Percentiles rank a stretch among this genome's conserved stretches.
phyloP scores from a whole-genome alignment of 1,139 yeast species.

The Zygotorulaspora mrakii region DNA sequence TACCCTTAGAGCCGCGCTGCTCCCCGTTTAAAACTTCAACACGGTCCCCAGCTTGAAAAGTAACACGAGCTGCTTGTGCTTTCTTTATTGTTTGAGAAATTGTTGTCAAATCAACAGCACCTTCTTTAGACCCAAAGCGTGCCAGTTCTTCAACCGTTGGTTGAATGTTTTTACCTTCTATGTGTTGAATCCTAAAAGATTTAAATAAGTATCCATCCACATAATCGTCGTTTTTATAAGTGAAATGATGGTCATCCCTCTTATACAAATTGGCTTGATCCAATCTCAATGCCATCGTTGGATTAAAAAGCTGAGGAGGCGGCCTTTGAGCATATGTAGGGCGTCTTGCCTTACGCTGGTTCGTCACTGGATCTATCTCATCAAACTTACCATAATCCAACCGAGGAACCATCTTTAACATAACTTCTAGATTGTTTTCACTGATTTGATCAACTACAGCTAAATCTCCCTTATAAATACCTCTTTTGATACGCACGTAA shows the following conservation, averaged over 20 bases:
- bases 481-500: slow-evolving; percentile 84
- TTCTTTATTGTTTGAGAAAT: slow-evolving; percentile 80
- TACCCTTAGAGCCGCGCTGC: slow-evolving; percentile 85
- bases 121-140: slow-evolving; percentile 65
- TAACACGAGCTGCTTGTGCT: slow-evolving; percentile 50
- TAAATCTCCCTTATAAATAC: slow-evolving; percentile 87
- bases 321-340: slow-evolving; percentile 63
- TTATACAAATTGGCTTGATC: slow-evolving; percentile 59
- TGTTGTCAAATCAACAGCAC: slow-evolving; percentile 78
- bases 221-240: slow-evolving; percentile 84
- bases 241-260: slow-evolving; percentile 69
- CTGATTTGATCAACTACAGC: slow-evolving; percentile 91
- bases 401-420: slow-evolving; percentile 88
- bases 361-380: slow-evolving; percentile 50
- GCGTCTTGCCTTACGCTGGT: slow-evolving; percentile 48
- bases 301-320: slow-evolving; percentile 78
- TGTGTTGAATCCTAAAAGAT: slow-evolving; percentile 76
- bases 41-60: slow-evolving; percentile 89
- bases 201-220: slow-evolving; percentile 82
- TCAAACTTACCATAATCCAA: slow-evolving; percentile 78
- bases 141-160: slow-evolving; percentile 90
- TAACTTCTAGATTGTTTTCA: slow-evolving; percentile 90
- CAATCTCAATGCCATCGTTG: slow-evolving; percentile 62
- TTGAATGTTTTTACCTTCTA: slow-evolving; percentile 78
- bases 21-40: slow-evolving; percentile 92